These are phyloP conservation scores for Rhododendron williamsianum DNA, from an alignment of 148 eudicot species.

Conservation along the genomic window DNA sequence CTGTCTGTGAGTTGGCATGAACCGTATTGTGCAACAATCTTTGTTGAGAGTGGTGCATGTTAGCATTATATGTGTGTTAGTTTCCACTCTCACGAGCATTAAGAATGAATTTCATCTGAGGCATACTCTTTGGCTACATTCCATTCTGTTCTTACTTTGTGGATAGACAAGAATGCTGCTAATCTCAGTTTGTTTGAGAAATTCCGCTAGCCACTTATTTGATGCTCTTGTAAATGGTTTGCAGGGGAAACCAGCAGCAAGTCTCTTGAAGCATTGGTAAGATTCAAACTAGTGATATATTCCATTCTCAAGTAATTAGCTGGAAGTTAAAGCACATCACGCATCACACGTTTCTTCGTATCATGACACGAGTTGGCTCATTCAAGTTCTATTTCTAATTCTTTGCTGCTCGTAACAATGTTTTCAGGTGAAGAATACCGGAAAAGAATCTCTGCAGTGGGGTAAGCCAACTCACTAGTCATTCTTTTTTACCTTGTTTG, in stretches of 20 bases:
- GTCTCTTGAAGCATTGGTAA: constrained; percentile 83
- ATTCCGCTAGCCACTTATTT: neutral
- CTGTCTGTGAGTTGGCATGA: neutral
- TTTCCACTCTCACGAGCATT: neutral
- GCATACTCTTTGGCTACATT: neutral
- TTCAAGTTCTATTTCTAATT: neutral
- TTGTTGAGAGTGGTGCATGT: neutral
- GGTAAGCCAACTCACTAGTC: constrained; percentile 35
- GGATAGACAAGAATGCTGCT: neutral
- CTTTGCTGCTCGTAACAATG: neutral
- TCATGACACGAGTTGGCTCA: neutral
- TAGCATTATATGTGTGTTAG: neutral
- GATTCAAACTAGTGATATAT: neutral
- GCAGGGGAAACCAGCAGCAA: constrained; percentile 70
- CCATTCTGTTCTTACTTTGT: neutral
- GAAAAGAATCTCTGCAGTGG: constrained; percentile 93
- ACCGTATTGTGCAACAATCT: neutral
- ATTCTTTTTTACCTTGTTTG: neutral
- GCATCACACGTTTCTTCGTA: neutral
- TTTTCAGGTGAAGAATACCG: constrained; percentile 69
- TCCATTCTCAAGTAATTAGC: neutral
- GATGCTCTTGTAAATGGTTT: constrained; percentile 9
- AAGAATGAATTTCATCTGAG: neutral
- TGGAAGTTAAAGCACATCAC: neutral
- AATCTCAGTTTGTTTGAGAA: neutral